These are phyloP conservation scores for Mucor irregularis DNA, from an alignment of 371 early-diverging fungal species.

Conservation along the genomic window DNA sequence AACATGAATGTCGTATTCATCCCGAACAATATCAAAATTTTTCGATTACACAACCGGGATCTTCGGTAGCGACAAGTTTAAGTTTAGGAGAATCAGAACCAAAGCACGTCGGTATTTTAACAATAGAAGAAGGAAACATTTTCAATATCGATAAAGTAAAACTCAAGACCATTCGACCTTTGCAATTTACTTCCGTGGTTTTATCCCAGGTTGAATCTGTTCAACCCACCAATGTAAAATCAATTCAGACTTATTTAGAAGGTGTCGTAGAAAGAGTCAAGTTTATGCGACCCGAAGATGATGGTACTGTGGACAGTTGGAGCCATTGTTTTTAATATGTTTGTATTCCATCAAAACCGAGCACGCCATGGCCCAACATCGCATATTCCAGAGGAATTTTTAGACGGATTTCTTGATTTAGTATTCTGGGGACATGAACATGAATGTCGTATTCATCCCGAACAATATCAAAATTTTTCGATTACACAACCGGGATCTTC, in stretches of 20 bases:
- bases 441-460: slow-evolving; percentile 87
- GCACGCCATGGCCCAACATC: slow-evolving; percentile 80
- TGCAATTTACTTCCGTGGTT: slow-evolving; percentile 75
- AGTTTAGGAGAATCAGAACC: slow-evolving; percentile 85
- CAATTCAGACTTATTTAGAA: slow-evolving; percentile 49
- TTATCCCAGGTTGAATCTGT: slow-evolving; percentile 55
- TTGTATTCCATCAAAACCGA: slow-evolving; percentile 93
- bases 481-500: slow-evolving; percentile 97
- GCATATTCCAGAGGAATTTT: slow-evolving; percentile 89
- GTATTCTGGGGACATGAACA: slow-evolving; percentile 99
- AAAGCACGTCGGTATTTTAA: slow-evolving; percentile 85
- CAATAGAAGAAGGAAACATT: slow-evolving; percentile 57
- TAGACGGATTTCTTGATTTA: slow-evolving; percentile 86
- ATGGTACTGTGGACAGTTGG: slow-evolving; percentile 63
- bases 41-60: slow-evolving; percentile 94
- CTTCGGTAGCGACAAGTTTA: slow-evolving; percentile 96
- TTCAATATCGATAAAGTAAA: slow-evolving; percentile 76
- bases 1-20: slow-evolving; percentile 94
- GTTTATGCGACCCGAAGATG: slow-evolving; percentile 60
- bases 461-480: slow-evolving; percentile 68
- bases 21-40: slow-evolving; percentile 72
- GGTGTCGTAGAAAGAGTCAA: slow-evolving; percentile 70
- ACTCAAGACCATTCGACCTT: slow-evolving; percentile 86
- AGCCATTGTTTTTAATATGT: slow-evolving; percentile 58
- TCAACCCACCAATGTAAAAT: slow-evolving; percentile 35